Conservation (phyloP, 495 filamentous ascomycete genomes). For the Aspergillus hancockii region DNA sequence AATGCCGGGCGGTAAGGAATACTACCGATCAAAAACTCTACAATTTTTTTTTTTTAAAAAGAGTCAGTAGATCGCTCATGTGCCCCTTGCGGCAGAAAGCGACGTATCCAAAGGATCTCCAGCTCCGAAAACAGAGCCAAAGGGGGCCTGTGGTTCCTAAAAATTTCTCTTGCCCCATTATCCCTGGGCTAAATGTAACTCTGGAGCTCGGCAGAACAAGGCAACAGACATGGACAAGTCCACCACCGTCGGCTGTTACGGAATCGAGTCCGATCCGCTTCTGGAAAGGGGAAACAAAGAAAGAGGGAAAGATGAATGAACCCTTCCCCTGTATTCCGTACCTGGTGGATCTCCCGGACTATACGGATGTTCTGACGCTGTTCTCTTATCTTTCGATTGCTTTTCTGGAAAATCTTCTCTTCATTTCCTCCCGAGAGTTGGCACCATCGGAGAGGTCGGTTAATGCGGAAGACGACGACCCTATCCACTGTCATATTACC, state of each 20-base stretch:
- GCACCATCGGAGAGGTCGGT: not conserved
- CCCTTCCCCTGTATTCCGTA: too few relatives aligned
- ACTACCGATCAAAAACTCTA: not conserved
- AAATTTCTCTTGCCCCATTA: not conserved
- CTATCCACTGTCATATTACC: slow-evolving; percentile 1
- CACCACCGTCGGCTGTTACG: not conserved
- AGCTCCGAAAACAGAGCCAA: not conserved
- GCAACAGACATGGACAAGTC: not conserved
- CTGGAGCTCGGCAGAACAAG: not conserved
- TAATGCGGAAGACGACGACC: not conserved
- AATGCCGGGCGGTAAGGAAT: not conserved
- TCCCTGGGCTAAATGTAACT: not conserved
- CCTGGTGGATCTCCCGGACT: not conserved
- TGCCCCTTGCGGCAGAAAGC: not conserved
- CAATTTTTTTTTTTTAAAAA: not conserved
- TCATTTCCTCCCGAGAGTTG: too few relatives aligned
- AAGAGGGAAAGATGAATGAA: not conserved
- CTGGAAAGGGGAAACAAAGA: not conserved
- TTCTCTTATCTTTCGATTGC: slow-evolving; percentile 1
- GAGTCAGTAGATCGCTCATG: not conserved
- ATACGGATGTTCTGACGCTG: not conserved
- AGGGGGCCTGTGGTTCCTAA: not conserved
- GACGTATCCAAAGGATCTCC: slow-evolving; percentile 1
- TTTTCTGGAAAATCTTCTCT: slow-evolving; percentile 10
- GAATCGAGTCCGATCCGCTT: not conserved